Conservation (phyloP, 306 rosid genomes). For the Rosa chinensis region DNA sequence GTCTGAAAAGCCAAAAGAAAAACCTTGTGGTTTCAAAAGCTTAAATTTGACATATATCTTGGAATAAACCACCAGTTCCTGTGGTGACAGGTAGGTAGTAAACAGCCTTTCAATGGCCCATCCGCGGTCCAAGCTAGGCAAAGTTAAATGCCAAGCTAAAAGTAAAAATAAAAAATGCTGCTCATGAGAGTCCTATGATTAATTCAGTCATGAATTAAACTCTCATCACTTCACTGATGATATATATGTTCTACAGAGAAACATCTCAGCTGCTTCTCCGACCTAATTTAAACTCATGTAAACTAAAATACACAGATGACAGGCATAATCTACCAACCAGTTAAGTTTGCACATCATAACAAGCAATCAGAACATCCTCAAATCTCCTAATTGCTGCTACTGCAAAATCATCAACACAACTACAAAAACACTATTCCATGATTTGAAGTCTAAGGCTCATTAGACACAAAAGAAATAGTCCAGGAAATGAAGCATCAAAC, state of each 20-base stretch:
- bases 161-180: not conserved
- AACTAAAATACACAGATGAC: not conserved
- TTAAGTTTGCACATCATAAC: not conserved
- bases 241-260: not conserved
- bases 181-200: not conserved
- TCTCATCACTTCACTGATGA: not conserved
- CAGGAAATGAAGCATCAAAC: not conserved
- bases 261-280: slow-evolving; percentile 6
- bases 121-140: slow-evolving; percentile 8
- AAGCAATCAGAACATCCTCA: not conserved
- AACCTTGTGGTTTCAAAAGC: not conserved
- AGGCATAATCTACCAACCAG: not conserved
- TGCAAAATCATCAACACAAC: not conserved
- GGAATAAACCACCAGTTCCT: not conserved
- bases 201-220: slow-evolving; percentile 3
- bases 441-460: slow-evolving; percentile 1
- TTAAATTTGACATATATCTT: not conserved
- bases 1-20: slow-evolving; percentile 4
- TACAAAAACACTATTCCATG: not conserved
- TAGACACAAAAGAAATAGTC: not conserved
- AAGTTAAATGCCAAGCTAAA: not conserved
- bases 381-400: not conserved
- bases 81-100: not conserved
- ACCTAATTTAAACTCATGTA: not conserved
- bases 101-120: not conserved